These are phyloP conservation scores for Neofusicoccum umdonicola DNA, from an alignment of 2,329 filamentous ascomycete species.

Conservation along the genomic window DNA sequence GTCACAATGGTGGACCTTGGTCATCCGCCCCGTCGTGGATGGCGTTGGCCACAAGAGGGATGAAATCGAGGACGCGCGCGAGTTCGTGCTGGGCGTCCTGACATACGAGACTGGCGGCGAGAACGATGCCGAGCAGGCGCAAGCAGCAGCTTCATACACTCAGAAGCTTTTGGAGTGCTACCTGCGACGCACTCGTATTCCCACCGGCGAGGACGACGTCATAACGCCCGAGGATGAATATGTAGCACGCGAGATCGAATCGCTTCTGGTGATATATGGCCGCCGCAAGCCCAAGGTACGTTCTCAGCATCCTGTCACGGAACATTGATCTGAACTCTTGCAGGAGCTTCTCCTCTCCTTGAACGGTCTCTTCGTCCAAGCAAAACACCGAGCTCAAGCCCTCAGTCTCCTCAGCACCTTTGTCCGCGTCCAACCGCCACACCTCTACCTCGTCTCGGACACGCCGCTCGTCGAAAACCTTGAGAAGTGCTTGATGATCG, in stretches of 20 bases:
- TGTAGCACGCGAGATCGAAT: constrained; percentile 51
- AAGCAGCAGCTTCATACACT: constrained; percentile 51
- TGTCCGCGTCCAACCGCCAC: constrained; percentile 73
- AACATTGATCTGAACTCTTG: constrained; percentile 6
- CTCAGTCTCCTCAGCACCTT: constrained; percentile 70
- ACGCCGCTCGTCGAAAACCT: constrained; percentile 71
- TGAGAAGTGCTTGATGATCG: constrained; percentile 70
- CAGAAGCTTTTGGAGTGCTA: constrained; percentile 51
- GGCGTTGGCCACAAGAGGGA: constrained; percentile 61
- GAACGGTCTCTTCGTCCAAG: constrained; percentile 64
- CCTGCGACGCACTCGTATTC: constrained; percentile 40
- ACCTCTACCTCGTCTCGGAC: constrained; percentile 70
- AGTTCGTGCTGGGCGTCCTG: constrained; percentile 64
- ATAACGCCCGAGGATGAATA: constrained; percentile 45
- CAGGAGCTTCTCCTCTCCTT: constrained; percentile 66
- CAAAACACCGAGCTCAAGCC: constrained; percentile 61
- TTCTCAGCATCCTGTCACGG: neutral
- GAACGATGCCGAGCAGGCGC: constrained; percentile 45
- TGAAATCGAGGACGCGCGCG: constrained; percentile 62
- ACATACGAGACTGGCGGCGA: constrained; percentile 61
- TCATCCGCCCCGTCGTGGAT: constrained; percentile 57
- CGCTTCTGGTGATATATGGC: constrained; percentile 56
- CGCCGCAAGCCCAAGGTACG: constrained; percentile 64
- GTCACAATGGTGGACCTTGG: constrained; percentile 69
- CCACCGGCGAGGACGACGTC: constrained; percentile 36